Conservation (phyloP, 805 yeast genomes). For the Hanseniaspora singularis region DNA sequence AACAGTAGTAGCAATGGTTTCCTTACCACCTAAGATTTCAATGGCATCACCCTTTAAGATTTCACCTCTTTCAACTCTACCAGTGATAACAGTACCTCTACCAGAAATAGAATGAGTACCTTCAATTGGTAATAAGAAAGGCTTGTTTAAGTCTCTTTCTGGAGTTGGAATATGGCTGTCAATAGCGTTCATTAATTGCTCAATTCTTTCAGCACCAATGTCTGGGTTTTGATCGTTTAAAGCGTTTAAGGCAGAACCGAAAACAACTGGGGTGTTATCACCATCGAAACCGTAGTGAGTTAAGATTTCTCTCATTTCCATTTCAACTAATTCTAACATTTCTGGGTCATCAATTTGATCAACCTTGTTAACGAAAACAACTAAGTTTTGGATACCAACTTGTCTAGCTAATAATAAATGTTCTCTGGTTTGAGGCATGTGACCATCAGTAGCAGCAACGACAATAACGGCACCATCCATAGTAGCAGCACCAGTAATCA, state of each 20-base stretch:
- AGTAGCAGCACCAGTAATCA: conserved; percentile 99
- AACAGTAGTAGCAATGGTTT: conserved; percentile 83
- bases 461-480: conserved; percentile 99
- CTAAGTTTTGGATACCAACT: conserved; percentile 96
- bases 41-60: conserved; percentile 97
- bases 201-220: conserved; percentile 78
- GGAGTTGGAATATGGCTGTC: conserved; percentile 96
- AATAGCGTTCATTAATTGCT: conserved; percentile 76
- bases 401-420: conserved; percentile 97
- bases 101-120: conserved; percentile 97
- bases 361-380: conserved; percentile 95
- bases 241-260: conserved; percentile 98
- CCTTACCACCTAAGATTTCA: conserved; percentile 87
- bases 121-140: conserved; percentile 94
- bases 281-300: conserved; percentile 91
- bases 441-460: conserved; percentile 98
- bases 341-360: conserved; percentile 97
- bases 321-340: conserved; percentile 97
- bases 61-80: conserved; percentile 97
- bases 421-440: conserved; percentile 99
- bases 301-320: conserved; percentile 98
- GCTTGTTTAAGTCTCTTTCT: conserved; percentile 85
- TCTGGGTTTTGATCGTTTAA: conserved; percentile 79
- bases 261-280: conserved; percentile 91
- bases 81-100: conserved; percentile 98